These are phyloP conservation scores for Colletotrichum brevisporum DNA, from an alignment of 2,329 filamentous ascomycete genomes.

Conservation along the genomic window DNA sequence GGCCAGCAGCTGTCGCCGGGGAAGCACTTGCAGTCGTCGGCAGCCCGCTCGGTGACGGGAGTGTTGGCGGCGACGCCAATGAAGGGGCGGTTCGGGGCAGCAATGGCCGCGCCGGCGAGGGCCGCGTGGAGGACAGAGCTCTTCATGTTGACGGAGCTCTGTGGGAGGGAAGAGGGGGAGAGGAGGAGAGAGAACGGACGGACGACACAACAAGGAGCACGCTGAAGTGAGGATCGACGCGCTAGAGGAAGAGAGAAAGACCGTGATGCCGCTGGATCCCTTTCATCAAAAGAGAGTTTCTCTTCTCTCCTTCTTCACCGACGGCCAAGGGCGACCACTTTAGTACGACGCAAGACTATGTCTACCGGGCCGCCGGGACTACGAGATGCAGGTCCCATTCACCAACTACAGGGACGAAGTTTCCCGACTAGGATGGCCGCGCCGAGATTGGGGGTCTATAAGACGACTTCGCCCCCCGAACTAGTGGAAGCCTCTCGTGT, in stretches of 20 bases:
- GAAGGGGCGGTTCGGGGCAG: slow-evolving; percentile 16
- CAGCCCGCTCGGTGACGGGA: slow-evolving; percentile 50
- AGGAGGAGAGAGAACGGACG: background rate
- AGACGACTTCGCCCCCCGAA: slow-evolving; percentile 25
- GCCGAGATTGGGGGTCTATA: slow-evolving; percentile 26
- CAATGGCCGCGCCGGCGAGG: slow-evolving; percentile 31
- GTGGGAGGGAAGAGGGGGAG: background rate
- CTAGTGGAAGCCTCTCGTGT: slow-evolving; percentile 28
- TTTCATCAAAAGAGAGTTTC: slow-evolving; percentile 28
- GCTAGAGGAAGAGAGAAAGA: slow-evolving; percentile 15
- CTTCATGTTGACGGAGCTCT: slow-evolving; percentile 29
- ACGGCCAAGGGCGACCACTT: slow-evolving; percentile 23
- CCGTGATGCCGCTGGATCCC: slow-evolving; percentile 13
- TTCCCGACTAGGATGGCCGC: slow-evolving; percentile 22
- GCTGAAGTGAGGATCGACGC: slow-evolving; percentile 22
- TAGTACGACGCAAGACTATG: slow-evolving; percentile 29
- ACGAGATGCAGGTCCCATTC: slow-evolving; percentile 22
- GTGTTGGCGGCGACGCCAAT: background rate
- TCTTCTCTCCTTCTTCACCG: background rate
- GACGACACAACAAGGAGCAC: slow-evolving; percentile 5
- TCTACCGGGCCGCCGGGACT: slow-evolving; percentile 12
- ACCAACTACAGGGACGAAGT: slow-evolving; percentile 1
- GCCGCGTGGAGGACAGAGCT: slow-evolving; percentile 32
- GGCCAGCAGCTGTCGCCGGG: slow-evolving; percentile 68
- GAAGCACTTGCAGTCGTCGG: slow-evolving; percentile 58